Base-by-base conservation (phyloP, 2,329 filamentous ascomycete species). In the Talaromyces sp. region DNA sequence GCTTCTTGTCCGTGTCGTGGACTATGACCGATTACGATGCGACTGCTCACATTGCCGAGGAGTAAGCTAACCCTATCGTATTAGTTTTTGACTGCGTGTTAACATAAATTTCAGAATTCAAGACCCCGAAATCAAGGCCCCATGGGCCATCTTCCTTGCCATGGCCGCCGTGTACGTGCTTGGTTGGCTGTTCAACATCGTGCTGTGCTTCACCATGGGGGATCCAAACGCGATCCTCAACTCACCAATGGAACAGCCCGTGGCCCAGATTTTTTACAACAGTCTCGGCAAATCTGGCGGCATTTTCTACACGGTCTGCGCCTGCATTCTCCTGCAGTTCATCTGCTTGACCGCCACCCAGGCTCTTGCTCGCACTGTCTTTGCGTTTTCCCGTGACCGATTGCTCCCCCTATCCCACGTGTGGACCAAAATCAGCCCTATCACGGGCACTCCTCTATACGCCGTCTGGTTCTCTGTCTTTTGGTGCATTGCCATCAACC, bases 1-100 rank as follows among this genome's bases (percentile, higher is more conserved):
- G 84, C n/a, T 85, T 85, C 68, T 73, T 87, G 30, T 83, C 81
- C 1, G 84, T 85, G 42, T 80, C 80, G 23, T 87, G 84, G 84
- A 85, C 83, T 59, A 86, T 86, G 83, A 86, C 83, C 4, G 80
- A 83, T 66, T 83, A 83, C 68, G 82, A 75, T 55, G 78, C 77
- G 6, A 77, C 76, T 0, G 75, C 76, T 16, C 76, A 78, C 66
- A 83, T 84, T 57, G 78, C 81, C 8, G 83, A 85, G 68, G 83
- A 85, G 71, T 69, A 63, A 61, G 62, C 63, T 16, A 16, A 23
- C 36, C 12, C 4, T 36, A 55, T 6, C 18, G 2, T 31, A 66
- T 66, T 30, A 69, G 23, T 23, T 68, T 64, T 68, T 40, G 5
- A n/a, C 14, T 40, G 36, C 36, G 6, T 40, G 6, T 8, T 40